Evolutionary conservation across 2,329 filamentous ascomycete species (phyloP).

Genomic region (Aschersonia sp.): DNA sequence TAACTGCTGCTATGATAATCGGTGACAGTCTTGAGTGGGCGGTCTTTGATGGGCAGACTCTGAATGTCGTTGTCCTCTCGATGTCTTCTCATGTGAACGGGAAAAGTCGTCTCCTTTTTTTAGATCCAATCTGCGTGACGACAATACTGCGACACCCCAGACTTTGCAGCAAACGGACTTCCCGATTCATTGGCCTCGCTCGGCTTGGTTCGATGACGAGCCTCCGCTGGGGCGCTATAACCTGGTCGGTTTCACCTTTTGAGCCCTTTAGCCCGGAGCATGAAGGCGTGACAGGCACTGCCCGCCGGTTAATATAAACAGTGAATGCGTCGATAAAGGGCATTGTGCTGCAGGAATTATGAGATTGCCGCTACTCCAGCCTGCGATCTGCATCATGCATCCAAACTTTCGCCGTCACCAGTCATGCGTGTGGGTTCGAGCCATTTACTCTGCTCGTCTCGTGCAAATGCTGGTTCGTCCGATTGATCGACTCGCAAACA

Average conservation of each 20-base stretch:
- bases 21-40: too few relatives aligned
- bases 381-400: not conserved
- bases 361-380: not conserved
- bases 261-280: not conserved
- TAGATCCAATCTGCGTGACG: too few relatives aligned
- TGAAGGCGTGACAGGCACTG: not conserved
- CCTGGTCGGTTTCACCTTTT: constrained; percentile 3
- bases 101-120: too few relatives aligned
- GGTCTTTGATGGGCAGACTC: too few relatives aligned
- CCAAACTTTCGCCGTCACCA: not conserved
- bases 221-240: not conserved
- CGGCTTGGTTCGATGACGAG: not conserved
- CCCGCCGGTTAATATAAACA: not conserved
- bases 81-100: too few relatives aligned
- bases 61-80: too few relatives aligned
- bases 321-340: not conserved
- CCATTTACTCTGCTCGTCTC: not conserved
- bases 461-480: not conserved
- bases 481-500: not conserved
- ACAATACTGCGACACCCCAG: not conserved
- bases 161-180: not conserved
- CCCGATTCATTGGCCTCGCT: not conserved
- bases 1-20: too few relatives aligned
- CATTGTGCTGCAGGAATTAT: not conserved
- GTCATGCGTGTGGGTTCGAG: not conserved